Percentiles rank a stretch among this genome's conserved stretches.
Evolutionary conservation across 495 filamentous ascomycete species (phyloP).

Genomic region (Annulohypoxylon bovei): DNA sequence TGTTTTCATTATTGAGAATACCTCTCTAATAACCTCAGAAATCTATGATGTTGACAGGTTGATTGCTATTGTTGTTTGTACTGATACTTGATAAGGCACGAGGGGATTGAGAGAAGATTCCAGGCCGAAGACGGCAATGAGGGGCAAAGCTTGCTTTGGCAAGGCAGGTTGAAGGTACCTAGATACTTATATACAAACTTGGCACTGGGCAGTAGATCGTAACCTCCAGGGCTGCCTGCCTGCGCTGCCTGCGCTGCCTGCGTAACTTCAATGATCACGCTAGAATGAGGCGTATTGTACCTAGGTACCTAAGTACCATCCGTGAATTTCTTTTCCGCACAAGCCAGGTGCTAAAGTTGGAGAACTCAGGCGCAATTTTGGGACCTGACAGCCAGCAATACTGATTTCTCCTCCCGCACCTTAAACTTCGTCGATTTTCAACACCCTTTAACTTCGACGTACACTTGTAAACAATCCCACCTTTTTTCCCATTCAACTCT

Average conservation of each 20-base stretch:
- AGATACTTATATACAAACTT: conserved; percentile 3
- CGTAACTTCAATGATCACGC: conserved; percentile 2
- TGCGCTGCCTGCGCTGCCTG: neutral
- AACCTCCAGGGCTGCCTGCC: conserved; percentile 1
- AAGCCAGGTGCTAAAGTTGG: conserved; percentile 40
- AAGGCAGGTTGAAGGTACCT: conserved; percentile 12
- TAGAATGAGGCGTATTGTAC: conserved; percentile 21
- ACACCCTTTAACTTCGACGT: conserved; percentile 39
- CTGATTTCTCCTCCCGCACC: conserved; percentile 51
- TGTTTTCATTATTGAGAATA: neutral
- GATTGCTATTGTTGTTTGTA: conserved; percentile 4
- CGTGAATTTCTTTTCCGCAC: conserved; percentile 27
- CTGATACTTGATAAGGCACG: conserved; percentile 19
- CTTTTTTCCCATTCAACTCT: conserved; percentile 39
- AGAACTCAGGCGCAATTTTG: conserved; percentile 41
- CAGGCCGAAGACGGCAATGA: conserved; percentile 45
- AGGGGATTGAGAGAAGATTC: conserved; percentile 42
- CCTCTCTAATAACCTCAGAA: too few species aligned
- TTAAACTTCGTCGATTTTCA: conserved; percentile 51
- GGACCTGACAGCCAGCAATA: conserved; percentile 34
- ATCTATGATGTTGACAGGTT: neutral
- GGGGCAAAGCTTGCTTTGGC: conserved; percentile 39
- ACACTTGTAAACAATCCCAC: conserved; percentile 49
- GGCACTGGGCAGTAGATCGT: neutral
- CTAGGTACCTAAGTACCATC: conserved; percentile 15